Base-by-base conservation (phyloP, 225 moss, liverwort and hornwort species). In the Polytrichum formosum region DNA sequence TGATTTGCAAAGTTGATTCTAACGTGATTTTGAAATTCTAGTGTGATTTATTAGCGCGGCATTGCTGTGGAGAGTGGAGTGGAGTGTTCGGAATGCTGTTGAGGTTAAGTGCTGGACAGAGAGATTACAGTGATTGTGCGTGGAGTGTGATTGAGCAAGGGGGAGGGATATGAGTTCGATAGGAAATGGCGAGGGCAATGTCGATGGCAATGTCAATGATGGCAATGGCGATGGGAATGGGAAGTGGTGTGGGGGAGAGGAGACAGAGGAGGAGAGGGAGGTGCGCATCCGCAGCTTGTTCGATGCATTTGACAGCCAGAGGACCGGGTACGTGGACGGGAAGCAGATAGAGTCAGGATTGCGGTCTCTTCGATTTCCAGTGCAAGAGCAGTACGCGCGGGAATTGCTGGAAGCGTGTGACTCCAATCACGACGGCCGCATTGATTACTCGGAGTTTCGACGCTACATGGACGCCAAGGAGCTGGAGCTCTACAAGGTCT, bases 401-500 rank as follows among this genome's bases (percentile, higher is more conserved):
- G 98, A 98, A 65, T 68, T 98, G 54, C 75, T 98, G 61, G 73
- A 67, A 5, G 98, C 91, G 0, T 98, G 98, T 29, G 98, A 98
- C 69, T 80, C 82, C 71, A 92, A 98, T 74, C 84, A 58, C 30
- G 98, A 98, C 72, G 98, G 98, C 19, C 88, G 90, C 74, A 92
- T 98, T 66, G 94, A 98, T 67, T 92, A 82, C 3, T 80, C 77
- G 28, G 98, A 98, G 78, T 98, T 98, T 55, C 87, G 81, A 5
- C 81, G 80, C 18, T 98, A 98, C 72, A 87, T 94, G 92, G 90
- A 91, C 33, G 61, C 27, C 8, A 98, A 98, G 76, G 98, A 98
- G 82, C 66, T 76, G 26, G 98, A 98, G 70, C 73, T 98, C 5
- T 90, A 88, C 68, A 72, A 76, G 18, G 81, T 94, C 23, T 98